Conservation (phyloP, 1,284 basidiomycete genomes). For the Cutaneotrichosporon dermatis region DNA sequence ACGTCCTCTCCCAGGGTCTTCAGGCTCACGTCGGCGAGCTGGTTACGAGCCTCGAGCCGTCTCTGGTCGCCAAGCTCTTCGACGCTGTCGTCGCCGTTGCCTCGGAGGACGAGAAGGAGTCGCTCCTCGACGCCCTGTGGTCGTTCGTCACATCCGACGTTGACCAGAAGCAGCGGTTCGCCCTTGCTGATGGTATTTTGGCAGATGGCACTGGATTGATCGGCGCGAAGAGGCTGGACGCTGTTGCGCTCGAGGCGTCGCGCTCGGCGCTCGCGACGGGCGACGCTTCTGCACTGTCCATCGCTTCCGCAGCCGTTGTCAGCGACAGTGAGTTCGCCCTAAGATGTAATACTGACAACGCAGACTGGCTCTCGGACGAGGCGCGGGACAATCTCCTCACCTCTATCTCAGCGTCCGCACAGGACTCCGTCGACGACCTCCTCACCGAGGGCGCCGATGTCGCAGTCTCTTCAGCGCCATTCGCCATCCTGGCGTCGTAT, state of each 20-base stretch:
- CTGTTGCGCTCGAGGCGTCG: slow-evolving; percentile 30
- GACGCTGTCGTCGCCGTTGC: slow-evolving; percentile 13
- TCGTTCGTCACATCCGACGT: slow-evolving; percentile 12
- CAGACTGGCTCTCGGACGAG: slow-evolving; percentile 26
- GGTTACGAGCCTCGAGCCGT: slow-evolving; percentile 14
- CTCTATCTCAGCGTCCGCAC: slow-evolving; percentile 50
- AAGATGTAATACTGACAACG: neutral
- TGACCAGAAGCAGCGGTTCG: slow-evolving; percentile 21
- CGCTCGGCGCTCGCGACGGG: slow-evolving; percentile 26
- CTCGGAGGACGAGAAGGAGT: neutral
- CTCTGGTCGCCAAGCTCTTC: slow-evolving; percentile 15
- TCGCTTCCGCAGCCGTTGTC: slow-evolving; percentile 16
- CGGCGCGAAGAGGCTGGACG: slow-evolving; percentile 24
- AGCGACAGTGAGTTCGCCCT: slow-evolving; percentile 2
- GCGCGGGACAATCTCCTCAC: slow-evolving; percentile 31
- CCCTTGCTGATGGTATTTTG: slow-evolving; percentile 15
- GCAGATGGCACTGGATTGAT: slow-evolving; percentile 14
- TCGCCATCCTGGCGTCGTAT: slow-evolving; percentile 36
- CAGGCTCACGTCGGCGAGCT: slow-evolving; percentile 21
- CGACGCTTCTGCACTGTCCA: slow-evolving; percentile 15
- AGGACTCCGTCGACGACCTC: slow-evolving; percentile 51
- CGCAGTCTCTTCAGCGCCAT: slow-evolving; percentile 9
- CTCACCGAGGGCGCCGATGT: slow-evolving; percentile 11
- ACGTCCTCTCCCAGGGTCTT: slow-evolving; percentile 16
- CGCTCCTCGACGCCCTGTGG: slow-evolving; percentile 15